Percentiles rank a stretch among this genome's conserved stretches.
Conservation (phyloP, 306 rosid genomes). For the Vigna mungo region DNA sequence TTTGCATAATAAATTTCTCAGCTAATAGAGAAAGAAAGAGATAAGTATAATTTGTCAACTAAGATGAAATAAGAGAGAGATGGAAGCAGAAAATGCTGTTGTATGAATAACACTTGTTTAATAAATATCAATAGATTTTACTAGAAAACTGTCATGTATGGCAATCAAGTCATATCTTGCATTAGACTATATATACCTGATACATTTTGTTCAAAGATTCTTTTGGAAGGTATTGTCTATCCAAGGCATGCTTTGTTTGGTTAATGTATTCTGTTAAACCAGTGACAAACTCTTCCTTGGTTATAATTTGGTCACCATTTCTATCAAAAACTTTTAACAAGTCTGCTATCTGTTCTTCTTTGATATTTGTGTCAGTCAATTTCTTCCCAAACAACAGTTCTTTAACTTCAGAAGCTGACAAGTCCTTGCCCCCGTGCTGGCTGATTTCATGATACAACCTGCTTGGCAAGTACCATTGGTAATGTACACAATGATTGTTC, state of each 20-base stretch:
- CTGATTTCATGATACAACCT: slow-evolving; percentile 62
- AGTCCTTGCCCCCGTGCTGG: slow-evolving; percentile 47
- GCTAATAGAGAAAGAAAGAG: not conserved
- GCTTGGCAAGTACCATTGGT: slow-evolving; percentile 27
- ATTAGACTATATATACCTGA: slow-evolving; percentile 41
- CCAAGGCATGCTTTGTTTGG: slow-evolving; percentile 55
- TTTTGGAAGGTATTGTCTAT: slow-evolving; percentile 51
- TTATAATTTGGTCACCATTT: slow-evolving; percentile 56
- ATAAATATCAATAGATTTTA: not conserved
- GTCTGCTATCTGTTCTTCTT: slow-evolving; percentile 51
- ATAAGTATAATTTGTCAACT: not conserved
- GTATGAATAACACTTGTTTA: not conserved
- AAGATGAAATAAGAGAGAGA: not conserved
- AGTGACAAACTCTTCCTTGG: slow-evolving; percentile 61
- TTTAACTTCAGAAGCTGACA: slow-evolving; percentile 53
- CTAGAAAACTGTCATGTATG: not conserved
- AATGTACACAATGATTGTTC: not conserved
- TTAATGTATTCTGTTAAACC: slow-evolving; percentile 63
- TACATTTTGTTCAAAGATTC: slow-evolving; percentile 52
- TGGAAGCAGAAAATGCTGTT: not conserved
- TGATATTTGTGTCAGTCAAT: slow-evolving; percentile 37
- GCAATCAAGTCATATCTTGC: slow-evolving; percentile 20
- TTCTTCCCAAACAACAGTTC: slow-evolving; percentile 50
- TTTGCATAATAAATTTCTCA: not conserved
- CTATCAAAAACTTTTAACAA: slow-evolving; percentile 59